Conservation (phyloP, 2,329 filamentous ascomycete species). For the Cercospora berteroae region DNA sequence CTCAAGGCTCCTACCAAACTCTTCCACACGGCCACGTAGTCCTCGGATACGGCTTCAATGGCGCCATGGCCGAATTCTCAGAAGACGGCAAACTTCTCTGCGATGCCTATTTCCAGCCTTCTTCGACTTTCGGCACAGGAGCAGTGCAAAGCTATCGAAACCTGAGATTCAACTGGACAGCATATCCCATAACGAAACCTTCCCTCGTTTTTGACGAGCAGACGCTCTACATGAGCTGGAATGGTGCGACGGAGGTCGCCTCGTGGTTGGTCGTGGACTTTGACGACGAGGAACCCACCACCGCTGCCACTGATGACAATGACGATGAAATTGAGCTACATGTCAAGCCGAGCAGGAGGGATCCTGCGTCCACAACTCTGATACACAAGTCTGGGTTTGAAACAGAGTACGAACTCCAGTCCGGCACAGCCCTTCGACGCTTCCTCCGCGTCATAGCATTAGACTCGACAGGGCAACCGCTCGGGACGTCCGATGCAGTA, state of each 20-base stretch:
- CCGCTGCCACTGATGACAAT: background rate
- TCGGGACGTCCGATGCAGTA: constrained; percentile 18
- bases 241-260: constrained; percentile 46
- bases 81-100: constrained; percentile 52
- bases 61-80: constrained; percentile 43
- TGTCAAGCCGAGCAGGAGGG: background rate
- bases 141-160: constrained; percentile 51
- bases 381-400: constrained; percentile 24
- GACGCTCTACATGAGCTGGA: constrained; percentile 51
- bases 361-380: constrained; percentile 1
- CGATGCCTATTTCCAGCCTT: constrained; percentile 51
- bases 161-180: constrained; percentile 53
- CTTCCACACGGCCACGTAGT: constrained; percentile 54
- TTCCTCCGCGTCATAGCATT: constrained; percentile 30
- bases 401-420: constrained; percentile 11
- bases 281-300: background rate
- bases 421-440: constrained; percentile 9
- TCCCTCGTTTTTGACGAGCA: constrained; percentile 25
- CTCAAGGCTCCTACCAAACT: constrained; percentile 54
- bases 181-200: constrained; percentile 29
- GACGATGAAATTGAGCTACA: constrained; percentile 10
- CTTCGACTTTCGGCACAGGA: constrained; percentile 43
- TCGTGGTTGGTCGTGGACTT: constrained; percentile 48
- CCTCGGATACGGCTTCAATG: constrained; percentile 54
- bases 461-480: constrained; percentile 19